Evolutionary conservation across 768 basidiomycete species (phyloP).

Genomic region (Cystofilobasidium bisporidii): DNA sequence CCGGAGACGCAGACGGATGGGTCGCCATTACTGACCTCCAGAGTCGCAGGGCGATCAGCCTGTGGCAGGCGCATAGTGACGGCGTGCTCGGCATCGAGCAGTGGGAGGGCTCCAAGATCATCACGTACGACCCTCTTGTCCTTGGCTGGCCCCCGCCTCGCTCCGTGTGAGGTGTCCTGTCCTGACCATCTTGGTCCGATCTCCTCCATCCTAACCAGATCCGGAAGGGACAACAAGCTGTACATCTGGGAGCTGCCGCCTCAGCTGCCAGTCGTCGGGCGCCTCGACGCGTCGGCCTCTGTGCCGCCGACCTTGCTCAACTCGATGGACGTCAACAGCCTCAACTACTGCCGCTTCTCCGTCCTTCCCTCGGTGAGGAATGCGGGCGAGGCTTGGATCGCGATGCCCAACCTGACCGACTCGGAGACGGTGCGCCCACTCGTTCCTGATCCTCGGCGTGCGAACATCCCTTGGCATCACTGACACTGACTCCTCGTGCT

Average conservation of each 20-base stretch:
- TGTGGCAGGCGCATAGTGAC: constrained; percentile 71
- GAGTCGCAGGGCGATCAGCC: constrained; percentile 59
- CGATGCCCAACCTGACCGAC: constrained; percentile 79
- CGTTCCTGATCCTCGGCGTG: not conserved
- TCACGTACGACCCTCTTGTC: constrained; percentile 54
- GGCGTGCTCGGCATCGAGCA: constrained; percentile 71
- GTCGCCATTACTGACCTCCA: constrained; percentile 67
- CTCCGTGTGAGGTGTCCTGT: not conserved
- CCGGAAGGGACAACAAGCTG: constrained; percentile 76
- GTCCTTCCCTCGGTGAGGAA: constrained; percentile 43
- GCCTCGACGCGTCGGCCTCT: constrained; percentile 44
- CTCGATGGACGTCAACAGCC: constrained; percentile 78
- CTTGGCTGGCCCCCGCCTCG: not conserved
- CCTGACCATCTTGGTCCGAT: not conserved
- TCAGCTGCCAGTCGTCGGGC: constrained; percentile 46
- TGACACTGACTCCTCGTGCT: not conserved
- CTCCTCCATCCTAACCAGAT: constrained; percentile 44
- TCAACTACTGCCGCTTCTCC: constrained; percentile 88
- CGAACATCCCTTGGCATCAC: not conserved
- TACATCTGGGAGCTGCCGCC: constrained; percentile 58
- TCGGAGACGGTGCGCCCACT: constrained; percentile 63
- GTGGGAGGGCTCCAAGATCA: constrained; percentile 49
- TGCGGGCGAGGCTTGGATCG: constrained; percentile 49
- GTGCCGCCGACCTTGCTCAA: constrained; percentile 49
- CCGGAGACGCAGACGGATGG: constrained; percentile 71